Evolutionary conservation across 768 basidiomycete genomes (phyloP).

Genomic region (Mycena kentingensis): DNA sequence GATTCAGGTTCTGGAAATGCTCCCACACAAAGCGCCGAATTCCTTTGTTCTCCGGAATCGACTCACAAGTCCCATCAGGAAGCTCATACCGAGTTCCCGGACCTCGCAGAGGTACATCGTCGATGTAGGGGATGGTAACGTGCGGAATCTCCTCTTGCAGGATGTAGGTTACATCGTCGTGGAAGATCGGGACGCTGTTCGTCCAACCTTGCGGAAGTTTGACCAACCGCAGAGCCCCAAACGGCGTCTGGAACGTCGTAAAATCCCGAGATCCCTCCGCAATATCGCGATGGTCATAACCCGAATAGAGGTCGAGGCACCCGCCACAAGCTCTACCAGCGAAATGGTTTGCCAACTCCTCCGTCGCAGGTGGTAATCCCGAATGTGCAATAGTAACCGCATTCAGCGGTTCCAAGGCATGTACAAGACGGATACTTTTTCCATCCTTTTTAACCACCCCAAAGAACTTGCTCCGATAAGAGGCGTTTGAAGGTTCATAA

Average conservation of each 20-base stretch:
- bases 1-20: too few relatives aligned
- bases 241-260: constrained; percentile 32
- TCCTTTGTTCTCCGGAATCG: constrained; percentile 20
- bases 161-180: constrained; percentile 30
- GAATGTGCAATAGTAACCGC: too few relatives aligned
- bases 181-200: too few relatives aligned
- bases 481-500: constrained; percentile 8
- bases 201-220: constrained; percentile 34
- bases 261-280: constrained; percentile 27
- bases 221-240: constrained; percentile 22
- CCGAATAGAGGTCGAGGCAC: constrained; percentile 25
- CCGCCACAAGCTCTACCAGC: too few relatives aligned
- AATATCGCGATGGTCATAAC: constrained; percentile 30
- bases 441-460: constrained; percentile 30
- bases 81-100: constrained; percentile 23
- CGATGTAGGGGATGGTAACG: constrained; percentile 27
- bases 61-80: constrained; percentile 23
- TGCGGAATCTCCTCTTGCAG: constrained; percentile 32
- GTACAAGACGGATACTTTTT: too few relatives aligned
- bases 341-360: too few relatives aligned
- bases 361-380: too few relatives aligned
- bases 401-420: constrained; percentile 22
- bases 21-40: too few relatives aligned
- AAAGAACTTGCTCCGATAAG: constrained; percentile 35
- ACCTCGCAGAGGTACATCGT: constrained; percentile 32